These are phyloP conservation scores for Musa itinerans DNA, from an alignment of 176 grass and related monocot genomes.

Conservation along the genomic window DNA sequence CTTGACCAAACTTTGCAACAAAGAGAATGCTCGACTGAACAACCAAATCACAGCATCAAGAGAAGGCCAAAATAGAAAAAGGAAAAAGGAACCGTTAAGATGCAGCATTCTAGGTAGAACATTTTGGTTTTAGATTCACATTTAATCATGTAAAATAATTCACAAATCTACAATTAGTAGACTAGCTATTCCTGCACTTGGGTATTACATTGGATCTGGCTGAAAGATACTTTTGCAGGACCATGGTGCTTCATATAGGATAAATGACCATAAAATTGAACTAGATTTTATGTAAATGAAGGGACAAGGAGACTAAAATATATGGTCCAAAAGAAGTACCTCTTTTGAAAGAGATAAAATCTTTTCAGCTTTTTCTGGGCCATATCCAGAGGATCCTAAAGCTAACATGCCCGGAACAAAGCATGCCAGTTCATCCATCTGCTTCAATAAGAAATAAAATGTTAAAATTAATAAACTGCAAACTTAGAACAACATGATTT, in stretches of 20 bases:
- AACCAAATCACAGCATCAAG: not conserved
- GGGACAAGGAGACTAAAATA: not conserved
- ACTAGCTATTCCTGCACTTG: not conserved
- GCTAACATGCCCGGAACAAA: conserved; percentile 98
- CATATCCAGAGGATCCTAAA: conserved; percentile 89
- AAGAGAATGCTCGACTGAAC: not conserved
- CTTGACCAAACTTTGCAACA: too few species aligned
- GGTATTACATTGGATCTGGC: not conserved
- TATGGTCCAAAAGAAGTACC: conserved; percentile 30
- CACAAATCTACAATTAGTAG: too few species aligned
- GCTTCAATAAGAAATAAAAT: conserved; percentile 23
- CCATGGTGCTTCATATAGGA: not conserved
- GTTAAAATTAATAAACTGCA: conserved; percentile 16
- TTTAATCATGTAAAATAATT: not conserved
- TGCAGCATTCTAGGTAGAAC: not conserved
- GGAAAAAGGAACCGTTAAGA: not conserved
- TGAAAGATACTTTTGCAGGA: not conserved
- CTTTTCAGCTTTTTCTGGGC: conserved; percentile 63
- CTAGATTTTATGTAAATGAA: not conserved
- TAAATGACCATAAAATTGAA: not conserved
- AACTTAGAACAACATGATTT: not conserved
- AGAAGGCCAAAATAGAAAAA: not conserved
- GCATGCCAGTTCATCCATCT: conserved; percentile 99
- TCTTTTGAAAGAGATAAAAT: conserved; percentile 93
- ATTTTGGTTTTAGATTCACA: not conserved